phyloP scores from a whole-genome alignment of 2,329 filamentous ascomycete species.

The Escovopsis sp. region DNA sequence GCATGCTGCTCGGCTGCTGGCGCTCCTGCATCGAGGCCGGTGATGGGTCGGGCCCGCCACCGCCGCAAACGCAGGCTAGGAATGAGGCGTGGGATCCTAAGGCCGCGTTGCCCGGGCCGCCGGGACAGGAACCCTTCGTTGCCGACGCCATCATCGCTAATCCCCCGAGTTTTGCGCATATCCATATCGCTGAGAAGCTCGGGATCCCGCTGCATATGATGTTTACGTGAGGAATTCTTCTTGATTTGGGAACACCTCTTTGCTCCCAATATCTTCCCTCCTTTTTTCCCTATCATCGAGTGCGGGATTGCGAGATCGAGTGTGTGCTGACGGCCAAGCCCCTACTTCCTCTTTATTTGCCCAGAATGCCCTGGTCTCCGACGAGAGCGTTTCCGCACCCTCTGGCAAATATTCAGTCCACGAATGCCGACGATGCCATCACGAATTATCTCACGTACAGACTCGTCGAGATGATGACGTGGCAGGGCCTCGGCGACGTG shows the following conservation, averaged over 20 bases:
- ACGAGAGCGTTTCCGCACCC: constrained; percentile 79
- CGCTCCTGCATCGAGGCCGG: constrained; percentile 69
- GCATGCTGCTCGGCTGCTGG: constrained; percentile 79
- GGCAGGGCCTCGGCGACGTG: constrained; percentile 81
- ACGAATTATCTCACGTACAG: constrained; percentile 76
- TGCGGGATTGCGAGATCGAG: no score
- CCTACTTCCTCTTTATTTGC: constrained; percentile 30
- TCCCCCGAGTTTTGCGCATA: constrained; percentile 60
- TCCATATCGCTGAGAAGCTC: constrained; percentile 61
- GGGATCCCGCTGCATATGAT: constrained; percentile 68
- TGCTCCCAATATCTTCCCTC: no score
- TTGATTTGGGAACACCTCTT: no score
- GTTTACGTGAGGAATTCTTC: constrained; percentile 54
- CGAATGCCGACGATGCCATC: constrained; percentile 59
- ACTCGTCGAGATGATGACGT: constrained; percentile 80
- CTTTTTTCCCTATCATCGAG: neutral
- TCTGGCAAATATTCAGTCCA: constrained; percentile 63
- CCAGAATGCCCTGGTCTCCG: constrained; percentile 82
- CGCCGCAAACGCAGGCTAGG: constrained; percentile 27
- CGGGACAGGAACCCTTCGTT: constrained; percentile 49
- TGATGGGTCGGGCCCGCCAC: constrained; percentile 41
- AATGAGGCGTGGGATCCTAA: constrained; percentile 30
- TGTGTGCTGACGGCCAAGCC: no score
- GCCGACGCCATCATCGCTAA: constrained; percentile 72
- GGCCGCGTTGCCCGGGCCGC: constrained; percentile 18